These are phyloP conservation scores for Pharus latifolius DNA, from an alignment of 176 grass and related monocot species.

Conservation along the genomic window DNA sequence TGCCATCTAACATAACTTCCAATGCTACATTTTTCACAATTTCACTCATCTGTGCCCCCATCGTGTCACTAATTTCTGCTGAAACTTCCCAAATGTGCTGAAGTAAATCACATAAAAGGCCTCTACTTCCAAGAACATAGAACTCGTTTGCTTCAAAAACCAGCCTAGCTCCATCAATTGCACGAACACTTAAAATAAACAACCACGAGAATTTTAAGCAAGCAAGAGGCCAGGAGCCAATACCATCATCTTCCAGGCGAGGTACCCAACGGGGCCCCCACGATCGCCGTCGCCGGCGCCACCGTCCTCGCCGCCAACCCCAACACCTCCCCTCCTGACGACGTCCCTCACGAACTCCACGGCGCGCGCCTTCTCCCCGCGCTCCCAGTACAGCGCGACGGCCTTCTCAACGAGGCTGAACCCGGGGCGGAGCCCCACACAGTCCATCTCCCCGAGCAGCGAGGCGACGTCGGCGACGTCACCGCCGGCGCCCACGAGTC, in stretches of 20 bases:
- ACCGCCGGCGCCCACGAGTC: slow-evolving; percentile 46
- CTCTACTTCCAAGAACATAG: too few relatives aligned
- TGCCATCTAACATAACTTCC: too few relatives aligned
- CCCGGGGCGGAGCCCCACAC: slow-evolving; percentile 74
- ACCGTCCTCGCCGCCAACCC: slow-evolving; percentile 31
- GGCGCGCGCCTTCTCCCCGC: slow-evolving; percentile 44
- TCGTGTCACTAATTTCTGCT: too few relatives aligned
- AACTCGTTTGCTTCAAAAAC: too few relatives aligned
- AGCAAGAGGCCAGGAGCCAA: neutral
- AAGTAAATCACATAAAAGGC: too few relatives aligned
- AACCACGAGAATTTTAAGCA: neutral
- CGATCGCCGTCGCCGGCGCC: slow-evolving; percentile 20
- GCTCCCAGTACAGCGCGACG: slow-evolving; percentile 88
- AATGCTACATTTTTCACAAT: too few relatives aligned
- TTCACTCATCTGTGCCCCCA: too few relatives aligned
- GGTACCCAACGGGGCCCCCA: slow-evolving; percentile 72
- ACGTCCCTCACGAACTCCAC: slow-evolving; percentile 88
- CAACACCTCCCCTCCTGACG: slow-evolving; percentile 52
- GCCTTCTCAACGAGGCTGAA: slow-evolving; percentile 97
- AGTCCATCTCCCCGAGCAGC: slow-evolving; percentile 92
- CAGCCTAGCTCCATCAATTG: neutral
- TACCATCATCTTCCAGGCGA: slow-evolving; percentile 96
- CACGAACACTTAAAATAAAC: neutral
- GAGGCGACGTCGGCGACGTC: slow-evolving; percentile 59
- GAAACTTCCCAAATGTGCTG: too few relatives aligned